phyloP scores from a whole-genome alignment of 495 filamentous ascomycete genomes.

The Tuber calosporum region DNA sequence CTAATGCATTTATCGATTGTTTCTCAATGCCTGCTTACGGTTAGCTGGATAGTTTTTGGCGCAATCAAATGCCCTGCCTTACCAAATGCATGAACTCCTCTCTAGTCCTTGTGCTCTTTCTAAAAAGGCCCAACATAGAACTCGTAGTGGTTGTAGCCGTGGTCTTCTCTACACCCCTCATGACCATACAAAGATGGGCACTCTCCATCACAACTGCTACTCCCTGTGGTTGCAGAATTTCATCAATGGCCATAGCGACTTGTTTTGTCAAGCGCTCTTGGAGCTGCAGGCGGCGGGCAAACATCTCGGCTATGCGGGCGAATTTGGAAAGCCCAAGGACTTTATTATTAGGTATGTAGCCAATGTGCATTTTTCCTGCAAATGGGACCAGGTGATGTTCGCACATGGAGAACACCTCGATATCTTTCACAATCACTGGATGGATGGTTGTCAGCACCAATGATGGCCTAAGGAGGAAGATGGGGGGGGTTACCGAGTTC shows the following conservation, averaged over 20 bases:
- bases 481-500: slow-evolving; percentile 47
- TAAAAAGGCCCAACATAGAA: slow-evolving; percentile 91
- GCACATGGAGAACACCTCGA: slow-evolving; percentile 90
- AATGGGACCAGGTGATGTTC: slow-evolving; percentile 98
- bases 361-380: slow-evolving; percentile 97
- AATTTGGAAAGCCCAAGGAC: slow-evolving; percentile 95
- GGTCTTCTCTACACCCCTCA: slow-evolving; percentile 82
- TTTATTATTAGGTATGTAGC: slow-evolving; percentile 78
- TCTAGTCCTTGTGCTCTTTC: slow-evolving; percentile 81
- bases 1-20: background rate
- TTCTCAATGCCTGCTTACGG: slow-evolving; percentile 17
- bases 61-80: background rate
- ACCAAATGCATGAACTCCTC: slow-evolving; percentile 66
- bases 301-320: slow-evolving; percentile 94
- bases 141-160: slow-evolving; percentile 82
- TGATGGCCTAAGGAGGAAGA: background rate
- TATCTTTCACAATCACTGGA: slow-evolving; percentile 90
- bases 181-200: slow-evolving; percentile 94
- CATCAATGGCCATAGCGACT: slow-evolving; percentile 86
- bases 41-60: background rate
- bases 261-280: slow-evolving; percentile 95
- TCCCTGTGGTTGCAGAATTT: slow-evolving; percentile 86
- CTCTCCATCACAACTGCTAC: slow-evolving; percentile 97
- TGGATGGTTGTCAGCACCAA: background rate
- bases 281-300: slow-evolving; percentile 82